A percentile compares a stretch with the other conserved stretches of the same genome.
phyloP scores from a whole-genome alignment of 31 red algal species.

The Odonthalia washingtoniensis region DNA sequence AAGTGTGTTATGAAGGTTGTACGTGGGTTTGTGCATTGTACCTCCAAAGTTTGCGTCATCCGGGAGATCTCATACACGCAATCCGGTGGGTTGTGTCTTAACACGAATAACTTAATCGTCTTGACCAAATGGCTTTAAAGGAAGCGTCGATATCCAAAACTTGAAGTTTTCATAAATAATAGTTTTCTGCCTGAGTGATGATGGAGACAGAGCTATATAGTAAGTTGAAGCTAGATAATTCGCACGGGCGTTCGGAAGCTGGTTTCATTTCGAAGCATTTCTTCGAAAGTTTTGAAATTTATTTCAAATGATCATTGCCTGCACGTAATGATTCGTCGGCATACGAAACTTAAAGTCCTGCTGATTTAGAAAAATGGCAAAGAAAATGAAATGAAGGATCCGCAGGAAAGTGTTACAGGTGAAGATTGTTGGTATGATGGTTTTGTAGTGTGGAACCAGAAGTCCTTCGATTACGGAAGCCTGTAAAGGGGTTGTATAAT shows the following conservation, averaged over 20 bases:
- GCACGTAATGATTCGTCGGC: constrained; percentile 33
- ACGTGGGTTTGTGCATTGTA: neutral
- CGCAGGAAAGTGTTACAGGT: constrained; percentile 5
- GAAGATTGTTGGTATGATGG: constrained; percentile 29
- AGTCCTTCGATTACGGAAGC: too few relatives aligned
- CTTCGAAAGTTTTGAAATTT: neutral
- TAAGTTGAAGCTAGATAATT: constrained; percentile 35
- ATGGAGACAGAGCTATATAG: neutral
- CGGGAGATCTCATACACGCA: constrained; percentile 36
- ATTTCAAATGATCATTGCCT: neutral
- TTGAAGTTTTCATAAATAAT: constrained; percentile 33
- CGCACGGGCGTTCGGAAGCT: neutral
- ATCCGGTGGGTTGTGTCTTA: constrained; percentile 23
- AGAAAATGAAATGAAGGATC: constrained; percentile 49
- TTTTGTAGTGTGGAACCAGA: constrained; percentile 26
- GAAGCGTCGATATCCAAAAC: neutral
- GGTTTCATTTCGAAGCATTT: constrained; percentile 10
- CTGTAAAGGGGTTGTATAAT: too few relatives aligned
- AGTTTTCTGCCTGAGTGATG: constrained; percentile 17
- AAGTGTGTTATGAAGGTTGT: constrained; percentile 24
- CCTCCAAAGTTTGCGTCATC: constrained; percentile 23
- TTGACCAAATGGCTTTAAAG: constrained; percentile 13
- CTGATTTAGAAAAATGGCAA: neutral
- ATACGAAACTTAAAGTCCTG: constrained; percentile 33
- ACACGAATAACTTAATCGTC: constrained; percentile 46